Evolutionary conservation across 768 basidiomycete genomes (phyloP).

Genomic region (Tricholoma flavovirens): DNA sequence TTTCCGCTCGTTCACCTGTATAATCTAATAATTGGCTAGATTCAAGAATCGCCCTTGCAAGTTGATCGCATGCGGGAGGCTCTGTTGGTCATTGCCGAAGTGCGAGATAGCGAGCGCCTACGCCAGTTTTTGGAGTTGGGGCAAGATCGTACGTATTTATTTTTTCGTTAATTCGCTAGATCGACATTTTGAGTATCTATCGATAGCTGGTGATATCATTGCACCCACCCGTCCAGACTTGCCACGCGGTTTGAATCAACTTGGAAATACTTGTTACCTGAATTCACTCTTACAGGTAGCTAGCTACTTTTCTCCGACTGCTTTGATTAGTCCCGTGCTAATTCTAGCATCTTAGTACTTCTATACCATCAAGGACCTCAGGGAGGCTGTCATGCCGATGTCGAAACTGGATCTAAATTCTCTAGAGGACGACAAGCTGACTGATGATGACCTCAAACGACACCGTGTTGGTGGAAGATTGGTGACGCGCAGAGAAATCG

Average conservation of each 20-base stretch:
- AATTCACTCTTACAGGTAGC: conserved; percentile 71
- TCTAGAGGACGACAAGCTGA: conserved; percentile 63
- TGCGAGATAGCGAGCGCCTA: conserved; percentile 66
- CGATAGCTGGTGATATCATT: conserved; percentile 59
- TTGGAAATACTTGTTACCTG: conserved; percentile 85
- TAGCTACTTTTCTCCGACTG: conserved; percentile 2
- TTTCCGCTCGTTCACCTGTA: background rate
- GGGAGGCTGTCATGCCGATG: conserved; percentile 65
- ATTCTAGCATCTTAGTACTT: conserved; percentile 59
- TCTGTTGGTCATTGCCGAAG: conserved; percentile 66
- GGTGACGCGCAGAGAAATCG: conserved; percentile 75
- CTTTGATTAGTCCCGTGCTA: background rate
- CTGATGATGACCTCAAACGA: conserved; percentile 74
- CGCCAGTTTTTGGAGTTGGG: conserved; percentile 61
- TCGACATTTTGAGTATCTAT: conserved; percentile 1
- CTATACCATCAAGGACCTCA: conserved; percentile 89
- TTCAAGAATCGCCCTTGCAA: conserved; percentile 67
- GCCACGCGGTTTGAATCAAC: conserved; percentile 82
- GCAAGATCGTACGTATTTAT: conserved; percentile 59
- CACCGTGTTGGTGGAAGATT: conserved; percentile 86
- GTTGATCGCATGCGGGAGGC: conserved; percentile 70
- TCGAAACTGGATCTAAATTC: conserved; percentile 48
- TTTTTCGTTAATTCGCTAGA: background rate
- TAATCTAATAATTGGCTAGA: conserved; percentile 31
- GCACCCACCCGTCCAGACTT: conserved; percentile 53